Conservation (phyloP, 441 rosid species). For the Erysimum cheiri region DNA sequence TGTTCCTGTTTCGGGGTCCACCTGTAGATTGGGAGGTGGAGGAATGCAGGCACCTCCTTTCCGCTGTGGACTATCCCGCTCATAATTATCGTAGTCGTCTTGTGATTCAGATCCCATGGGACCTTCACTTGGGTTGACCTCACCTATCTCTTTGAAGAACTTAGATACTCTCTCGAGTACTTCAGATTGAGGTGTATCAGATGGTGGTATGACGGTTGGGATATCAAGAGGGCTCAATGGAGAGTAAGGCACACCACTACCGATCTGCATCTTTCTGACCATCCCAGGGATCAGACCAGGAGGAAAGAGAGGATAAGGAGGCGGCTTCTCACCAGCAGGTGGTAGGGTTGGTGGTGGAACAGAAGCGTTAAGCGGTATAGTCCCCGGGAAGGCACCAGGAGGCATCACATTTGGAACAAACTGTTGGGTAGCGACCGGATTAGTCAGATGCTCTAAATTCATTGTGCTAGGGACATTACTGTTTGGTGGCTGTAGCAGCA, state of each 20-base stretch:
- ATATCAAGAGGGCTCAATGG: slow-evolving; percentile 95
- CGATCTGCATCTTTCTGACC: slow-evolving; percentile 98
- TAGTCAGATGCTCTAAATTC: slow-evolving; percentile 60
- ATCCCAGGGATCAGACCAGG: slow-evolving; percentile 98
- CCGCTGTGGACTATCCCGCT: slow-evolving; percentile 70
- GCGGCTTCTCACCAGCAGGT: slow-evolving; percentile 68
- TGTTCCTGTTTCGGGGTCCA: slow-evolving; percentile 90
- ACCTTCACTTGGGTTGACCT: slow-evolving; percentile 91
- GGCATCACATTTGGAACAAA: slow-evolving; percentile 66
- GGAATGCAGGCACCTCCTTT: slow-evolving; percentile 98
- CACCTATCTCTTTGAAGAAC: slow-evolving; percentile 92
- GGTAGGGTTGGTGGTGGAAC: slow-evolving; percentile 52
- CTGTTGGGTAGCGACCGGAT: slow-evolving; percentile 60
- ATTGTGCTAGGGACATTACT: slow-evolving; percentile 45
- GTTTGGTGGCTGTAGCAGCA: slow-evolving; percentile 54
- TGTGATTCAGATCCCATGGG: slow-evolving; percentile 65
- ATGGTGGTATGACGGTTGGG: slow-evolving; percentile 90
- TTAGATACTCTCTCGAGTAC: slow-evolving; percentile 87
- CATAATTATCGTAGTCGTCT: slow-evolving; percentile 75
- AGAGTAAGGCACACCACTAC: slow-evolving; percentile 99
- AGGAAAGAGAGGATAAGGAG: slow-evolving; percentile 97
- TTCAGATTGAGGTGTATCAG: slow-evolving; percentile 73
- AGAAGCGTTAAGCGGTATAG: slow-evolving; percentile 65
- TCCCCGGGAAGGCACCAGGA: slow-evolving; percentile 61
- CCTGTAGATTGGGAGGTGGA: slow-evolving; percentile 88